Conservation (phyloP, 192 early-diverging fungal species). For the Rhizophagus clarus region DNA sequence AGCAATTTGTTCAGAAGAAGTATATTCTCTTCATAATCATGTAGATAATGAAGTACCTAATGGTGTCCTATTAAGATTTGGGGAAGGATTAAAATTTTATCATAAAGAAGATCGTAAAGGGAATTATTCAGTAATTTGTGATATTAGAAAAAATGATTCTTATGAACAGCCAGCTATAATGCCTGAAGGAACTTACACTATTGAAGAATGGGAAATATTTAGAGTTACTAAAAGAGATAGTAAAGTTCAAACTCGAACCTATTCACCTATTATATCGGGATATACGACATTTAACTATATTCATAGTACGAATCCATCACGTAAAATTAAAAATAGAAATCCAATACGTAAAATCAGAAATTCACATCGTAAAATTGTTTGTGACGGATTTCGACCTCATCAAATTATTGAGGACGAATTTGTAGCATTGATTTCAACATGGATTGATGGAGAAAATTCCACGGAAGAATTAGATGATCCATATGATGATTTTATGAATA, state of each 20-base stretch:
- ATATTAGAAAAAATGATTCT: background rate
- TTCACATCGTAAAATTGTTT: background rate
- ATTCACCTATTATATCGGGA: background rate
- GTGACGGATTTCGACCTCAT: background rate
- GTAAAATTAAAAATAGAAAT: no score
- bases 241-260: background rate
- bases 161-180: background rate
- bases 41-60: background rate
- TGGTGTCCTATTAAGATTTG: slow-evolving; percentile 11
- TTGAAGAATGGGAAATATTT: slow-evolving; percentile 17
- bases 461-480: background rate
- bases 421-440: background rate
- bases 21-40: background rate
- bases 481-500: background rate
- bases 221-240: background rate
- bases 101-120: background rate
- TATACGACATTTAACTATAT: background rate
- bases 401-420: slow-evolving; percentile 1
- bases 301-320: no score
- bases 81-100: background rate
- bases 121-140: background rate
- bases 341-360: background rate
- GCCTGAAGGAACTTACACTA: background rate
- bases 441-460: slow-evolving; percentile 10
- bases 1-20: background rate